Evolutionary conservation across 2,329 filamentous ascomycete species (phyloP).

Genomic region (Diplodia seriata): DNA sequence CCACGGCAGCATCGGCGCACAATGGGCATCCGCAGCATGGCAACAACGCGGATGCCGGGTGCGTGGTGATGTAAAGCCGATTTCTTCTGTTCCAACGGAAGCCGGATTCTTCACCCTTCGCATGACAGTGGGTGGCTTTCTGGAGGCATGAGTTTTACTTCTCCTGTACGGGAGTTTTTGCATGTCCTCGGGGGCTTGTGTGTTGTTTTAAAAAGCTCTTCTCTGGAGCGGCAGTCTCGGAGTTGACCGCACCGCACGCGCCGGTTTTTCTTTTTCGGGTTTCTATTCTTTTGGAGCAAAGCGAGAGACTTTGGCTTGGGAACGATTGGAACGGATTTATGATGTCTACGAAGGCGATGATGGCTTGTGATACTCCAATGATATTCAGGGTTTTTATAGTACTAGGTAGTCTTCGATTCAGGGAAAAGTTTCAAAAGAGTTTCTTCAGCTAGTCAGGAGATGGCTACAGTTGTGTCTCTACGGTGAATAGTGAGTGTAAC

Average conservation of each 20-base stretch:
- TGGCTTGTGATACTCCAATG: conserved; percentile 4
- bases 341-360: background rate
- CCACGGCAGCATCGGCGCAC: conserved; percentile 18
- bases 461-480: background rate
- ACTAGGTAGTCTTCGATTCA: background rate
- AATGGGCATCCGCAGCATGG: conserved; percentile 24
- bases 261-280: background rate
- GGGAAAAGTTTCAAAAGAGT: background rate
- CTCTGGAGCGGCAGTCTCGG: background rate
- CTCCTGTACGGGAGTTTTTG: conserved; percentile 31
- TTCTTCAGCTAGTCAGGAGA: background rate
- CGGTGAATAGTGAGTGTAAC: background rate
- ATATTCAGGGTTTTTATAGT: background rate
- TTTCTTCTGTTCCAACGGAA: background rate
- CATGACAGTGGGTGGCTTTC: conserved; percentile 28
- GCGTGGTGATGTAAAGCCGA: conserved; percentile 33
- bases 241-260: background rate
- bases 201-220: conserved; percentile 1
- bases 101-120: conserved; percentile 23
- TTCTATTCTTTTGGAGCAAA: background rate
- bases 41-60: conserved; percentile 30
- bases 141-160: conserved; percentile 33
- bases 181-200: conserved; percentile 29
- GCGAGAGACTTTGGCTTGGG: background rate
- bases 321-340: background rate